Conservation (phyloP, 177 flowering plant genomes). For the Tripterygium wilfordii region DNA sequence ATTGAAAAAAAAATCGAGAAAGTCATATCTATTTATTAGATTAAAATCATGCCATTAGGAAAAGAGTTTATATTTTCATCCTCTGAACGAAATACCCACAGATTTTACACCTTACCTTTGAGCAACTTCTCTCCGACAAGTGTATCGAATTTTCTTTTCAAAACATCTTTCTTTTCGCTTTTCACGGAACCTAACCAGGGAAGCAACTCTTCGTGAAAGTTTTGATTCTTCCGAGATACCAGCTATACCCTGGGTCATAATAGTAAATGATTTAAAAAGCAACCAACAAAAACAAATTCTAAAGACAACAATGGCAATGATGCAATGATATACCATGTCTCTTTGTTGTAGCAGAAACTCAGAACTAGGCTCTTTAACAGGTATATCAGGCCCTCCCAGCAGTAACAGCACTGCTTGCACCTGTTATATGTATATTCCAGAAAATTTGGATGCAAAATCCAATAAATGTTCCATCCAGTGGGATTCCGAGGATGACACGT, state of each 20-base stretch:
- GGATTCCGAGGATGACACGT: no score
- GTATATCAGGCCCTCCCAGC: conserved; percentile 42
- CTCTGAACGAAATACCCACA: not conserved
- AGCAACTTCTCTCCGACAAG: conserved; percentile 42
- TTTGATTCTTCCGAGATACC: conserved; percentile 30
- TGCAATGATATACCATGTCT: conserved; percentile 23
- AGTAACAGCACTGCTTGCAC: conserved; percentile 61
- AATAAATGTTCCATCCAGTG: no score
- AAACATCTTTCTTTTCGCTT: conserved; percentile 42
- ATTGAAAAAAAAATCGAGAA: no score
- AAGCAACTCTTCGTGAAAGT: conserved; percentile 36
- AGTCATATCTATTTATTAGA: no score
- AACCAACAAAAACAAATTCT: not conserved
- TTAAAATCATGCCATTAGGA: no score
- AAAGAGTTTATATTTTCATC: not conserved
- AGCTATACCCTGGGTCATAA: conserved; percentile 20
- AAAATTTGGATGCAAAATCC: not conserved
- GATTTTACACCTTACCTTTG: conserved; percentile 22
- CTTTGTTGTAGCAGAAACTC: conserved; percentile 21
- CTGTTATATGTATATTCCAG: conserved; percentile 16
- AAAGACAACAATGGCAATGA: not conserved
- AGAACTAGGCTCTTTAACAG: conserved; percentile 22
- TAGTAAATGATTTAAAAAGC: not conserved
- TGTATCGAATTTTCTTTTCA: conserved; percentile 47
- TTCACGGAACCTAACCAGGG: conserved; percentile 40